These are phyloP conservation scores for Leishmania turanica DNA, from an alignment of 208 protist genomes.

Conservation along the genomic window DNA sequence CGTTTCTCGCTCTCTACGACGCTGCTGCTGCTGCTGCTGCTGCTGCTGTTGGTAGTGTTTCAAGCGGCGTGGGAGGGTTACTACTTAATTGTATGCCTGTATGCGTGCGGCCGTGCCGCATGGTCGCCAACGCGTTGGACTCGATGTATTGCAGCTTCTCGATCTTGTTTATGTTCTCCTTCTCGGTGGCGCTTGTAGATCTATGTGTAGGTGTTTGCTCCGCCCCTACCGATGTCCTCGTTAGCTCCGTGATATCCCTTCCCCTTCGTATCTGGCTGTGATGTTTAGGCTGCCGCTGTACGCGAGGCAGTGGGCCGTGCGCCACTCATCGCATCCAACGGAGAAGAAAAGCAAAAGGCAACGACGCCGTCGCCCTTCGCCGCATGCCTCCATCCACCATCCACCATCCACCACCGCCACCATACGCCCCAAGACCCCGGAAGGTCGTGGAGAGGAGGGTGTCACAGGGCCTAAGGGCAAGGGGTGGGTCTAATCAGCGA, in stretches of 20 bases:
- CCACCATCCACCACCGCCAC: too few relatives aligned
- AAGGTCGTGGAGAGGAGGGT: too few relatives aligned
- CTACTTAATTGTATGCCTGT: background rate
- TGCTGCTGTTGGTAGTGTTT: background rate
- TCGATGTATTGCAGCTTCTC: background rate
- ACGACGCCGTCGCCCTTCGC: background rate
- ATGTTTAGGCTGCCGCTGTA: background rate
- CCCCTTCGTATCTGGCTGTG: background rate
- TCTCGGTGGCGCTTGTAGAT: background rate
- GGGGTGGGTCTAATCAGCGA: too few relatives aligned
- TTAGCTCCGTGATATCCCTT: background rate
- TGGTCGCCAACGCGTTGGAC: background rate
- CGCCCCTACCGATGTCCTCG: background rate
- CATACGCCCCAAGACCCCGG: too few relatives aligned
- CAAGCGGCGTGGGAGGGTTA: background rate
- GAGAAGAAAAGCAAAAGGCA: background rate
- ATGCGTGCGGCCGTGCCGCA: background rate
- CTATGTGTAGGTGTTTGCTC: background rate
- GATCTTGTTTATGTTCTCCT: background rate
- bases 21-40: background rate
- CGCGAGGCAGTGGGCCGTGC: background rate
- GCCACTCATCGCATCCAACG: background rate
- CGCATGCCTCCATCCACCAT: background rate
- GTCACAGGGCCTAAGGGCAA: too few relatives aligned
- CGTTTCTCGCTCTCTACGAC: background rate